Percentiles rank a stretch among this genome's conserved stretches.
Evolutionary conservation across 2,329 filamentous ascomycete species (phyloP).

Genomic region (Knufia fluminis): DNA sequence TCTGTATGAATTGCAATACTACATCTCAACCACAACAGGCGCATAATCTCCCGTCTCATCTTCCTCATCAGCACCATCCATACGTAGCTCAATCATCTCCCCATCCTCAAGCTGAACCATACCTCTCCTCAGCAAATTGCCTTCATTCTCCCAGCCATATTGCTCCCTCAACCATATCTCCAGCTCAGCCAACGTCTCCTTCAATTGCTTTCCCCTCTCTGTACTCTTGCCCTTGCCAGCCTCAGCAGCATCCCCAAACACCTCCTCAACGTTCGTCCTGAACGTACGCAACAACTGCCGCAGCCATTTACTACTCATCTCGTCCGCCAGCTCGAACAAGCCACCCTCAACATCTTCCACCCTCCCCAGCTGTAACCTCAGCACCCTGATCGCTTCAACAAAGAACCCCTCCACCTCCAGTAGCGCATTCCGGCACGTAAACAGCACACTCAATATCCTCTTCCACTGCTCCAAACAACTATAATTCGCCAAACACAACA

Average conservation of each 20-base stretch:
- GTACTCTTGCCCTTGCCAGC: conserved; percentile 25
- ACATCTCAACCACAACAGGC: conserved; percentile 48
- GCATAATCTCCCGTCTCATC: conserved; percentile 58
- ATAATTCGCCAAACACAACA: conserved; percentile 55
- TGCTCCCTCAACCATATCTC: conserved; percentile 45
- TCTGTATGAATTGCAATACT: too few relatives aligned
- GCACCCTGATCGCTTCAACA: conserved; percentile 39
- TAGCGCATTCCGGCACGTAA: conserved; percentile 49
- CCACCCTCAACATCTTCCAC: conserved; percentile 52
- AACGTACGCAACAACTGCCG: conserved; percentile 45
- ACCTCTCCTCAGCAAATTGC: conserved; percentile 46
- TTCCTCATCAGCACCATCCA: conserved; percentile 47
- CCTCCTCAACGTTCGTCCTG: conserved; percentile 41
- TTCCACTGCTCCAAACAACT: conserved; percentile 60
- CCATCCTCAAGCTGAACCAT: conserved; percentile 55
- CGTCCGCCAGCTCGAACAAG: conserved; percentile 49
- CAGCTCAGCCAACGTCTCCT: conserved; percentile 46
- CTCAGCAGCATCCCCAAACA: conserved; percentile 27
- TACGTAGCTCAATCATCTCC: conserved; percentile 52
- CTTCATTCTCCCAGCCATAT: conserved; percentile 49
- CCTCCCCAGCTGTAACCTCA: conserved; percentile 46
- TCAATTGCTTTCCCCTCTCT: conserved; percentile 29
- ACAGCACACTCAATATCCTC: conserved; percentile 45
- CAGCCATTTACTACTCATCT: conserved; percentile 43
- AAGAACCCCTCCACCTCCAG: conserved; percentile 42